Percentiles rank a stretch among this genome's conserved stretches.
phyloP scores from a whole-genome alignment of 352 stramenopile genomes.

The Phytopythium montanum region DNA sequence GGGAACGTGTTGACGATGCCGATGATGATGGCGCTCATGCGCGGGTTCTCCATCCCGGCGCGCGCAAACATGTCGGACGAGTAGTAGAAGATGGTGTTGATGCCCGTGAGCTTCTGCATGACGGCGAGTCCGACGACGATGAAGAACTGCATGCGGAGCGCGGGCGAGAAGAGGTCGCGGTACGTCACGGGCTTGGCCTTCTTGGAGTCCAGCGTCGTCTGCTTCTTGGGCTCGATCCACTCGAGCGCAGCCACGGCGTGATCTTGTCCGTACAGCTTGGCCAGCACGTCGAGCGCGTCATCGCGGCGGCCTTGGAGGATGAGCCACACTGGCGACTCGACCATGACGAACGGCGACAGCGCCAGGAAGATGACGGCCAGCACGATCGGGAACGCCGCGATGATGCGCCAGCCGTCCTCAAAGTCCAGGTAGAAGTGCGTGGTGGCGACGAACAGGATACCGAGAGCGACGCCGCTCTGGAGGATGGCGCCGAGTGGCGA shows the following conservation, averaged over 20 bases:
- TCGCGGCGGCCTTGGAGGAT: constrained; percentile 19
- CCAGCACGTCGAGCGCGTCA: constrained; percentile 24
- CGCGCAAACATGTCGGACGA: constrained; percentile 54
- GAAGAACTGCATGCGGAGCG: constrained; percentile 23
- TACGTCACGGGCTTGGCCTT: neutral
- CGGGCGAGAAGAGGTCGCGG: neutral
- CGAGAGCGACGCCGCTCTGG: constrained; percentile 46
- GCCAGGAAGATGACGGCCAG: constrained; percentile 30
- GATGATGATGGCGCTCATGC: constrained; percentile 39
- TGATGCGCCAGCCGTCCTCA: constrained; percentile 45
- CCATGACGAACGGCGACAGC: constrained; percentile 34
- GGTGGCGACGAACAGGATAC: constrained; percentile 36
- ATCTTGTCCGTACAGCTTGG: constrained; percentile 25
- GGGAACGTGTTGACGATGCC: constrained; percentile 29
- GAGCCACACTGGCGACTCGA: constrained; percentile 48
- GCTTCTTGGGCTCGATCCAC: constrained; percentile 35
- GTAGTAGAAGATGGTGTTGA: constrained; percentile 63
- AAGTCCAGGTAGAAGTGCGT: constrained; percentile 54
- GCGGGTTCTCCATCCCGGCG: constrained; percentile 41
- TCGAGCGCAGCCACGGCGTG: constrained; percentile 24
- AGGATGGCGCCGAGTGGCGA: constrained; percentile 30
- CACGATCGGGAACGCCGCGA: constrained; percentile 38
- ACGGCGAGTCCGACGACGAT: constrained; percentile 21
- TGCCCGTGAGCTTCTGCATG: constrained; percentile 35
- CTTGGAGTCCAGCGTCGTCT: neutral